phyloP scores from a whole-genome alignment of 805 yeast species.

The Clavispora fructus region DNA sequence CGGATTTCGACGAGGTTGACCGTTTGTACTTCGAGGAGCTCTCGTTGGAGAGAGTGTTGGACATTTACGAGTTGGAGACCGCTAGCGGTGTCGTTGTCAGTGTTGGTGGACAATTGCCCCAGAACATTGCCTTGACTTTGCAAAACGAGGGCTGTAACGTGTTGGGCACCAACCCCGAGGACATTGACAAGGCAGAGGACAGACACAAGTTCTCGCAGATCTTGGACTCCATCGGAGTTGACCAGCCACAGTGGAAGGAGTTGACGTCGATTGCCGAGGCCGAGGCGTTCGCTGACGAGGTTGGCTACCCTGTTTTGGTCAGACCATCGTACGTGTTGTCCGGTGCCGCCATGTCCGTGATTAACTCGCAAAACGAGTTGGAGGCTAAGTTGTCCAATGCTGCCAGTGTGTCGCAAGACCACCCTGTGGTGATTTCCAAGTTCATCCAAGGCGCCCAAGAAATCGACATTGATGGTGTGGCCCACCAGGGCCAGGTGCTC shows the following conservation, averaged over 20 bases:
- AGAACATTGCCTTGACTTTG: conserved; percentile 88
- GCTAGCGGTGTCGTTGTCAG: conserved; percentile 90
- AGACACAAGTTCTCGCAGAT: conserved; percentile 96
- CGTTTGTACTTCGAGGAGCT: conserved; percentile 94
- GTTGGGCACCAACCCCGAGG: conserved; percentile 94
- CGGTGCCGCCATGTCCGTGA: conserved; percentile 99
- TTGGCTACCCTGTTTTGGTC: conserved; percentile 89
- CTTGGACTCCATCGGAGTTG: conserved; percentile 94
- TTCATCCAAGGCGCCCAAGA: conserved; percentile 96
- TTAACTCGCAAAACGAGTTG: conserved; percentile 82
- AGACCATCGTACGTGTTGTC: conserved; percentile 96
- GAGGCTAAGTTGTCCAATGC: conserved; percentile 88
- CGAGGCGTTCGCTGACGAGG: conserved; percentile 83
- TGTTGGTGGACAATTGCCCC: conserved; percentile 99
- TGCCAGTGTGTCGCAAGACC: conserved; percentile 94
- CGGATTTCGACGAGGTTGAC: conserved; percentile 98
- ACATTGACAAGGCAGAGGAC: conserved; percentile 98
- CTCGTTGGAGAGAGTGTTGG: conserved; percentile 88
- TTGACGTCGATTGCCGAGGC: conserved; percentile 91
- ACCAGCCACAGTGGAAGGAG: conserved; percentile 99
- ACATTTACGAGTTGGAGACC: conserved; percentile 87
- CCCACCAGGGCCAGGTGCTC: conserved; percentile 86
- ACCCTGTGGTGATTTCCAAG: conserved; percentile 96
- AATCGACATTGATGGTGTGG: conserved; percentile 98
- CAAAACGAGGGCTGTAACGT: conserved; percentile 77